phyloP scores from a whole-genome alignment of 257 asterid genomes.

The Solanum sparsipilum region DNA sequence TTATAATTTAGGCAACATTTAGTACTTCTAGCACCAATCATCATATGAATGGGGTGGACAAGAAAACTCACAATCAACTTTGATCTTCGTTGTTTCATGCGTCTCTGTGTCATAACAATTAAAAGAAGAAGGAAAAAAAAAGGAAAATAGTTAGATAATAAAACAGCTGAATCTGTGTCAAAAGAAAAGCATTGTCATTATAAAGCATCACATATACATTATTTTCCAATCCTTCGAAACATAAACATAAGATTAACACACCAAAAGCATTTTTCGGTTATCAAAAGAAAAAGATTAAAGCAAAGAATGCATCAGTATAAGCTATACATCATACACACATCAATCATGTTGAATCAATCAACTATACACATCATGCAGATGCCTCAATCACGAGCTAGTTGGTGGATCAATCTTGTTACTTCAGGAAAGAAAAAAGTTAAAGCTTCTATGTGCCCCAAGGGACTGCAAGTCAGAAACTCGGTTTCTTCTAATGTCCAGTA shows the following conservation, averaged over 20 bases:
- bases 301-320: neutral
- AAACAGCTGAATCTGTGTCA: neutral
- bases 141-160: neutral
- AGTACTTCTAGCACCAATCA: neutral
- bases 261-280: neutral
- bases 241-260: neutral
- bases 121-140: neutral
- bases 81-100: conserved; percentile 77
- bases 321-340: neutral
- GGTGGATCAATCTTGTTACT: neutral
- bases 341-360: neutral
- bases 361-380: neutral
- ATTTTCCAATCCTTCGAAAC: neutral
- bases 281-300: neutral
- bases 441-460: neutral
- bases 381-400: neutral
- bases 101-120: conserved; percentile 48
- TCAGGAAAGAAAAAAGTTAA: neutral
- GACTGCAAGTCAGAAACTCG: neutral
- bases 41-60: conserved; percentile 6
- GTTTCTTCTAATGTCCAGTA: neutral
- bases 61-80: conserved; percentile 65
- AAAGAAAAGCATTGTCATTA: neutral
- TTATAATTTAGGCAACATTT: neutral
- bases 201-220: neutral